Evolutionary conservation across 345 rosid species (phyloP).

Genomic region (Gossypium australe): DNA sequence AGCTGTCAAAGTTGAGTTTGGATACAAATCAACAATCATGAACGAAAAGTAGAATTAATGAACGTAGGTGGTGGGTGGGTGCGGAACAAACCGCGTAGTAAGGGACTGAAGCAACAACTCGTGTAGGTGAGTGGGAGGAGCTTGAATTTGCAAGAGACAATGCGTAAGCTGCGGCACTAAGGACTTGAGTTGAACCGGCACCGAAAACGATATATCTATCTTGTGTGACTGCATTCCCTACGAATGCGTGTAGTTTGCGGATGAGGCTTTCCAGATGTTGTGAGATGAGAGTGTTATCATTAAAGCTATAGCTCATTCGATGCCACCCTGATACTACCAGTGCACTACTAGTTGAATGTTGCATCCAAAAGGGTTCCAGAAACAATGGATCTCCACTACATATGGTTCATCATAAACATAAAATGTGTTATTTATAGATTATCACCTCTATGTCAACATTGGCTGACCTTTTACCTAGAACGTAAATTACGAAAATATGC

Average conservation of each 20-base stretch:
- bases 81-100: constrained; percentile 37
- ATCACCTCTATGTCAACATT: no score
- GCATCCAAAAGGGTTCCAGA: constrained; percentile 52
- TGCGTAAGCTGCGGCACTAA: constrained; percentile 61
- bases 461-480: background rate
- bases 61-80: no score
- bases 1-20: constrained; percentile 19
- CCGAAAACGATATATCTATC: constrained; percentile 49
- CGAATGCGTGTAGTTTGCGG: constrained; percentile 38
- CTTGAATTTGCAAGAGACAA: constrained; percentile 34
- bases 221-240: constrained; percentile 53
- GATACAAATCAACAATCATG: background rate
- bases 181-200: constrained; percentile 62
- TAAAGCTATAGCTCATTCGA: background rate
- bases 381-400: constrained; percentile 44
- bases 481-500: background rate
- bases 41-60: background rate
- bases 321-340: constrained; percentile 15
- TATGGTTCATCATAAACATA: background rate
- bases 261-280: constrained; percentile 25
- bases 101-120: constrained; percentile 48
- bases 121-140: constrained; percentile 28
- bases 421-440: no score
- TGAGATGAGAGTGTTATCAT: background rate
- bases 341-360: constrained; percentile 42